A percentile compares a stretch with the other conserved stretches of the same genome.
phyloP scores from a whole-genome alignment of 257 asterid species.

The Scutellaria minor region DNA sequence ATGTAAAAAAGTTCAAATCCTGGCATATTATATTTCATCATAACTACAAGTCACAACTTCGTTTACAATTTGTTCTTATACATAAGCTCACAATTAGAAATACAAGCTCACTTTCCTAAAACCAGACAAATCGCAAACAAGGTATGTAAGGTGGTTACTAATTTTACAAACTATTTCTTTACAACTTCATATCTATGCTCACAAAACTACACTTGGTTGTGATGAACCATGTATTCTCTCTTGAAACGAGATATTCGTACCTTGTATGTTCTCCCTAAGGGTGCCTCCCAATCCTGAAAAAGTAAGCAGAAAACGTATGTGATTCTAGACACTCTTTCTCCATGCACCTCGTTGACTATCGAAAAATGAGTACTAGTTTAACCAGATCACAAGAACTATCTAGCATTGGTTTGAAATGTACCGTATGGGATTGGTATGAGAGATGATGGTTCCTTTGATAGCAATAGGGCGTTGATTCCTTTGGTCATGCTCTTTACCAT shows the following conservation, averaged over 20 bases:
- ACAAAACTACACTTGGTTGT: constrained; percentile 37
- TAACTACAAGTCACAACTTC: constrained; percentile 22
- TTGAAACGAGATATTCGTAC: neutral
- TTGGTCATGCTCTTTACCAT: constrained; percentile 72
- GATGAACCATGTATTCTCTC: constrained; percentile 24
- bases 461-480: constrained; percentile 54
- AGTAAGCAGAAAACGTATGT: neutral
- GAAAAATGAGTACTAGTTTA: neutral
- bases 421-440: constrained; percentile 54
- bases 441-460: constrained; percentile 52
- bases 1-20: neutral
- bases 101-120: constrained; percentile 33
- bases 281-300: constrained; percentile 50
- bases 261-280: constrained; percentile 21
- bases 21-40: constrained; percentile 3
- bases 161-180: constrained; percentile 40
- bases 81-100: constrained; percentile 38
- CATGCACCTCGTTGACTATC: neutral
- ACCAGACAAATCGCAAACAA: constrained; percentile 41
- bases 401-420: constrained; percentile 32
- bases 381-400: neutral
- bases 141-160: constrained; percentile 38
- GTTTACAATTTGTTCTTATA: constrained; percentile 36
- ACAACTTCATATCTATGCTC: constrained; percentile 43
- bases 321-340: neutral